Conservation (phyloP, 768 basidiomycete species). For the Lentinus tigrinus region DNA sequence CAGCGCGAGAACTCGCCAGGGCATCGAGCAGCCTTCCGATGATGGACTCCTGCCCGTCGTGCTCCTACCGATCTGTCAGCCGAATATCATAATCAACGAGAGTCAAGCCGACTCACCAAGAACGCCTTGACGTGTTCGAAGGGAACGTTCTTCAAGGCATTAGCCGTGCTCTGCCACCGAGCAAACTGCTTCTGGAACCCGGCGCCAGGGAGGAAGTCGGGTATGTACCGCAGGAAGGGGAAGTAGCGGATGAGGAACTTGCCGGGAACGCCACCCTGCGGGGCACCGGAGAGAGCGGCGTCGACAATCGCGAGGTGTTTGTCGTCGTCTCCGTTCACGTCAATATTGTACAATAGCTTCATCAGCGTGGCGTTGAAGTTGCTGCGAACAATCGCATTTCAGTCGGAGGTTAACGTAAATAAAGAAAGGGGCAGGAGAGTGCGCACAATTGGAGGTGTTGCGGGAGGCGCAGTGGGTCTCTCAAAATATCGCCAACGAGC, state of each 20-base stretch:
- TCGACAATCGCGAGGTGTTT: slow-evolving; percentile 13
- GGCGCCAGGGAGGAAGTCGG: slow-evolving; percentile 7
- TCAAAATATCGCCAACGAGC: background rate
- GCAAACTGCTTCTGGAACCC: slow-evolving; percentile 2
- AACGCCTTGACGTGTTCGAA: background rate
- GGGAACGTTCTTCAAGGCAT: background rate
- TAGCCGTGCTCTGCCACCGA: background rate
- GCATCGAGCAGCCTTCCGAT: too few relatives aligned
- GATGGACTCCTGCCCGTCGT: too few relatives aligned
- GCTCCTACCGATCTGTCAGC: too few relatives aligned
- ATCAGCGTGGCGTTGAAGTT: slow-evolving; percentile 13
- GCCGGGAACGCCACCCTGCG: background rate
- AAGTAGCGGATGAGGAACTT: background rate
- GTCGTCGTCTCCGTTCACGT: slow-evolving; percentile 24
- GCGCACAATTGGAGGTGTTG: slow-evolving; percentile 5
- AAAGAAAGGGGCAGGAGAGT: background rate
- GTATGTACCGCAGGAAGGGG: slow-evolving; percentile 6
- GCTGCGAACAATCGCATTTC: background rate
- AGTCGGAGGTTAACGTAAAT: background rate
- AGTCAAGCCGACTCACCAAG: background rate
- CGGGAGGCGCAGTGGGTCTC: background rate
- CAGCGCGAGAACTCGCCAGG: too few relatives aligned
- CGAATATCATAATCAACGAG: background rate
- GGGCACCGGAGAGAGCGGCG: background rate
- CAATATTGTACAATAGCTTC: slow-evolving; percentile 28